Percentiles rank a stretch among this genome's conserved stretches.
Evolutionary conservation across 2,329 filamentous ascomycete genomes (phyloP).

Genomic region (Ophiostoma fasciatum): DNA sequence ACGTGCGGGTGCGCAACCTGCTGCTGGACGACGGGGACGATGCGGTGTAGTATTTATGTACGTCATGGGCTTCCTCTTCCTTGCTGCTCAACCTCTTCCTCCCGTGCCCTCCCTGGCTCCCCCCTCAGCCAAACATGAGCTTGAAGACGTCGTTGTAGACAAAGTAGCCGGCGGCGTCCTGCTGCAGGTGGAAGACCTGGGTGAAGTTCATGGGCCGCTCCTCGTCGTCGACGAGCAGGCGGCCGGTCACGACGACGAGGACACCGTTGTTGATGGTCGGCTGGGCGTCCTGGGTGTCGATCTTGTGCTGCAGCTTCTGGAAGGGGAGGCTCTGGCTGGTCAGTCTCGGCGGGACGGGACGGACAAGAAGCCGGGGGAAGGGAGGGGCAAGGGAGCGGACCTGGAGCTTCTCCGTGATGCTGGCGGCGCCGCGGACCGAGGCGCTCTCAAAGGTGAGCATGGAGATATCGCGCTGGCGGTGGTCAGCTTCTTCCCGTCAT

Average conservation of each 20-base stretch:
- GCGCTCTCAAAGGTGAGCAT: slow-evolving; percentile 86
- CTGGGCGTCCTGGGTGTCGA: slow-evolving; percentile 70
- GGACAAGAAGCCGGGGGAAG: background rate
- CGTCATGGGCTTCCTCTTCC: background rate
- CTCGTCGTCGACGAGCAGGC: slow-evolving; percentile 74
- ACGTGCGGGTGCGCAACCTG: slow-evolving; percentile 64
- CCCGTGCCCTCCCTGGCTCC: background rate
- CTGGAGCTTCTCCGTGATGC: slow-evolving; percentile 66
- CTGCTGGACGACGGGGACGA: slow-evolving; percentile 35
- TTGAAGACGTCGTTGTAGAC: slow-evolving; percentile 94
- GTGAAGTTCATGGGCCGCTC: slow-evolving; percentile 80
- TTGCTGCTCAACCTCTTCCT: background rate
- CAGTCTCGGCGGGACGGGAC: no score
- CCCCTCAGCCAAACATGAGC: slow-evolving; percentile 53
- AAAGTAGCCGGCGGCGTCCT: slow-evolving; percentile 56
- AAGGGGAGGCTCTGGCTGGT: slow-evolving; percentile 72
- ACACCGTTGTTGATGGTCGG: slow-evolving; percentile 58
- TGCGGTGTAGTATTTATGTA: background rate
- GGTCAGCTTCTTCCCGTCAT: no score
- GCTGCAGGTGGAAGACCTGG: slow-evolving; percentile 74
- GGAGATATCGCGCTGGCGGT: slow-evolving; percentile 56
- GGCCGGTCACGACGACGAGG: slow-evolving; percentile 77
- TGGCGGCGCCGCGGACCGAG: slow-evolving; percentile 44
- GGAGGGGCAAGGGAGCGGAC: slow-evolving; percentile 37
- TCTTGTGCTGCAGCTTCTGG: slow-evolving; percentile 63